Percentiles rank a stretch among this genome's conserved stretches.
These are phyloP conservation scores for Mortierella sp. DNA, from an alignment of 371 early-diverging fungal genomes.

Conservation along the genomic window DNA sequence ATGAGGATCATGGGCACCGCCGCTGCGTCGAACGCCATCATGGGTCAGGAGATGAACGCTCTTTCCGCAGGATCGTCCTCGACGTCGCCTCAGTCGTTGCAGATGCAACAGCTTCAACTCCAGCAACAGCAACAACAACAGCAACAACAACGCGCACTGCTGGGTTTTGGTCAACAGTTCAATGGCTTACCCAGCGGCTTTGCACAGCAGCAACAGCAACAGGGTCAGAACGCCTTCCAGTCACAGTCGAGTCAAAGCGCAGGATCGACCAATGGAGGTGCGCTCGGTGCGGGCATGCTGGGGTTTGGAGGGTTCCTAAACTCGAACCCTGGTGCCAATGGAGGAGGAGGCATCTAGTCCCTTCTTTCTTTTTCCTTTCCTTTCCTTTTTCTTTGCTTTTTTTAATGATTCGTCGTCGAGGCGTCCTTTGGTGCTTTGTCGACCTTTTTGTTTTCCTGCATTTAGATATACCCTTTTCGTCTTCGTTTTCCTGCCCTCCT, in stretches of 20 bases:
- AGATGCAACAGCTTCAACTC: constrained; percentile 23
- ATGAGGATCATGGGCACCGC: constrained; percentile 80
- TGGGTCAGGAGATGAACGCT: constrained; percentile 18
- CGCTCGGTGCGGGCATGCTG: constrained; percentile 27
- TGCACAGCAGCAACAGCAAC: constrained; percentile 24
- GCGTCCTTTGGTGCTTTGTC: not conserved
- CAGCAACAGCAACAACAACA: constrained; percentile 36
- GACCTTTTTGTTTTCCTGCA: not conserved
- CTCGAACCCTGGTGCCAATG: constrained; percentile 12
- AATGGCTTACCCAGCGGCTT: not conserved
- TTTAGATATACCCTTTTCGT: not conserved
- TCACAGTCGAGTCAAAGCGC: constrained; percentile 9
- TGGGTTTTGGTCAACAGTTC: constrained; percentile 11
- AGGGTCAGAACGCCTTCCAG: constrained; percentile 6
- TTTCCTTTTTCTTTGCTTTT: not conserved
- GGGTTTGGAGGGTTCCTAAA: constrained; percentile 33
- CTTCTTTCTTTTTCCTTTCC: not conserved
- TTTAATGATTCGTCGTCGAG: not conserved
- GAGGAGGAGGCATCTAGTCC: constrained; percentile 1
- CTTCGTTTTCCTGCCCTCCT: not conserved
- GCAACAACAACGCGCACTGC: constrained; percentile 9
- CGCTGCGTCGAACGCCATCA: constrained; percentile 28
- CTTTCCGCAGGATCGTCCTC: constrained; percentile 1
- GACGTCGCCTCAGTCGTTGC: not conserved
- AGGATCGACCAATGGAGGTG: constrained; percentile 18